A percentile compares a stretch with the other conserved stretches of the same genome.
Evolutionary conservation across 192 early-diverging fungal genomes (phyloP).

Genomic region (Podila clonocystis): DNA sequence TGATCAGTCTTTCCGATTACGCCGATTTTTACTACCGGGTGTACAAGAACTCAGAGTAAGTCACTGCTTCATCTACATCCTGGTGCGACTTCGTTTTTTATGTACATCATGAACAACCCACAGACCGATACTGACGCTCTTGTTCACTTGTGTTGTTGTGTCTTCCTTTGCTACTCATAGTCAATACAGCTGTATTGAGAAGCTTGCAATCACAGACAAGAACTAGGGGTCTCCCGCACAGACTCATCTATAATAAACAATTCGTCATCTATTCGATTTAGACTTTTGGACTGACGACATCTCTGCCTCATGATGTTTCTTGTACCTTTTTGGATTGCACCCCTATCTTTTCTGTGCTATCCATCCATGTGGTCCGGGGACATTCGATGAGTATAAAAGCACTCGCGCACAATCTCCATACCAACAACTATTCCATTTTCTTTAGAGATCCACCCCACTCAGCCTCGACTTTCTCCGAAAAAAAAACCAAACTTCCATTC

Average conservation of each 20-base stretch:
- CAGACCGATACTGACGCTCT: not conserved
- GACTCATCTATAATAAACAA: not conserved
- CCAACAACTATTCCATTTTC: not conserved
- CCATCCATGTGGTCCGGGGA: not conserved
- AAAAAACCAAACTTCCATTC: no score
- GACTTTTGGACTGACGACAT: no score
- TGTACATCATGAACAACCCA: not conserved
- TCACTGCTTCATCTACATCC: not conserved
- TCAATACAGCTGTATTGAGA: not conserved
- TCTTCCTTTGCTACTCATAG: not conserved
- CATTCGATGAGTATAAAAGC: not conserved
- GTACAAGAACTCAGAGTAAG: slow-evolving; percentile 78
- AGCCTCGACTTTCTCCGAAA: no score
- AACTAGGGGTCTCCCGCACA: not conserved
- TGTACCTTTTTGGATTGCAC: not conserved
- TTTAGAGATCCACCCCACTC: no score
- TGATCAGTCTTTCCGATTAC: slow-evolving; percentile 80
- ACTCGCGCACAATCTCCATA: not conserved
- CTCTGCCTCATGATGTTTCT: no score
- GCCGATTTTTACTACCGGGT: slow-evolving; percentile 91
- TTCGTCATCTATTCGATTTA: no score
- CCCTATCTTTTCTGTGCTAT: not conserved
- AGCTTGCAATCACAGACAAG: not conserved
- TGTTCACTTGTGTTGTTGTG: not conserved
- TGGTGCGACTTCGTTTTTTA: not conserved